Conservation (phyloP, 1,284 basidiomycete genomes). For the Cryptococcus maquisensis region DNA sequence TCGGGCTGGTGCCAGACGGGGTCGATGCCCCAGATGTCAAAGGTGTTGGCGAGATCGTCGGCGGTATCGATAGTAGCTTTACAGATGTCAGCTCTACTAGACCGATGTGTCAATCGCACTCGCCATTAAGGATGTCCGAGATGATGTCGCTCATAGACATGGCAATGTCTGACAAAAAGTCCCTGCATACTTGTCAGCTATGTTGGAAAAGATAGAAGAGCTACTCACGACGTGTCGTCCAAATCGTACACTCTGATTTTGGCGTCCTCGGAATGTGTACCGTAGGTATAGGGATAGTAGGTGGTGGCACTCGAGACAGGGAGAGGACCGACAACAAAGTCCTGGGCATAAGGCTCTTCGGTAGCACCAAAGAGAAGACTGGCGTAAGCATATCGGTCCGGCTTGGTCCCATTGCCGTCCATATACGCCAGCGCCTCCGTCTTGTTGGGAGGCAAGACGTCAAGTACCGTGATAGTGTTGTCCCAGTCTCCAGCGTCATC, state of each 20-base stretch:
- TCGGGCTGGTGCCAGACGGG: conserved; percentile 38
- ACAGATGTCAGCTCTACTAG: not conserved
- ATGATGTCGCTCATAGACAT: conserved; percentile 31
- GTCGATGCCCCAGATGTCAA: conserved; percentile 31
- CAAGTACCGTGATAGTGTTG: conserved; percentile 36
- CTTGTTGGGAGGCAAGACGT: conserved; percentile 36
- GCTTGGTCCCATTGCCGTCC: conserved; percentile 18
- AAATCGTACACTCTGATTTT: conserved; percentile 25
- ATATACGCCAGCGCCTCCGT: conserved; percentile 29
- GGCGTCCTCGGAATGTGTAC: conserved; percentile 15
- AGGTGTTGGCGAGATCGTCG: conserved; percentile 11
- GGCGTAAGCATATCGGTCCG: conserved; percentile 30
- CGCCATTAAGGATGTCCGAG: conserved; percentile 26
- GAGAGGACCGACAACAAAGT: conserved; percentile 38
- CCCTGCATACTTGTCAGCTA: conserved; percentile 5
- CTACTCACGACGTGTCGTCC: conserved; percentile 14
- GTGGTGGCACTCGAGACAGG: conserved; percentile 16
- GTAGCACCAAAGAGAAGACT: conserved; percentile 32
- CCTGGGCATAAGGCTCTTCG: conserved; percentile 38
- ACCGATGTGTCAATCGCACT: not conserved
- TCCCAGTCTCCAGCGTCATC: conserved; percentile 34
- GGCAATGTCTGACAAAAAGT: conserved; percentile 8
- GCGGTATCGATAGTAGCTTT: conserved; percentile 12
- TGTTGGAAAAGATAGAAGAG: no score
- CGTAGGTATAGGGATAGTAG: conserved; percentile 17